Base-by-base conservation (phyloP, 345 rosid genomes). In the Moricandia moricandioides region DNA sequence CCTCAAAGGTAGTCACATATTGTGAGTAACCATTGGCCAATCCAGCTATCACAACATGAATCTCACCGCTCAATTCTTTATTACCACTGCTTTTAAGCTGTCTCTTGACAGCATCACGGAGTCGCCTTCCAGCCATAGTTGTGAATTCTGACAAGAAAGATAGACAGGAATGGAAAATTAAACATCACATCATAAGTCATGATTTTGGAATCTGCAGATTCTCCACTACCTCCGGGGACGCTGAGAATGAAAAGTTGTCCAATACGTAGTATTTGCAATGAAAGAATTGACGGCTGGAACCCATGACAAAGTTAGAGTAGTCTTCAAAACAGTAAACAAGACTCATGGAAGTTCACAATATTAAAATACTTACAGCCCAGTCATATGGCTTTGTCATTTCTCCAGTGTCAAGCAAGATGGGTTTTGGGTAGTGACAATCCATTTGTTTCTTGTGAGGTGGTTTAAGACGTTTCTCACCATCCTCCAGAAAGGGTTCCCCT, bases 71-170 rank as follows among this genome's bases (percentile, higher is more conserved):
- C 59, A 84, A 82, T 68, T 89, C 85, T 63, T 74, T 77, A 56
- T 78, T 71, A 49, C 82, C 84, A 49, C 78, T 79, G 80, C 88
- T 80, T 71, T 83, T 78, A 47, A 96, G 88, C 63, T 90, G 84
- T 1, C 81, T 31, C 83, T 86, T 86, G 73, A 96, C 96, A 67
- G 99, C 94, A 70, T 91, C 91, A n/a, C 98, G 90, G 68, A 96
- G 99, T 33, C 95, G 96, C 84, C 99, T 90, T 78, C 99, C 98
- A 76, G 99, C 92, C 99, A 96, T 96, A 60, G 99, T 91, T 55
- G 99, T 88, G 70, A 92, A 96, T 81, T 96, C 99, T 96, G 86
- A 65, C 51, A 72, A 79, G 66, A 68, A 55, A 62, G 66, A 69
- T 21, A 55, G 49, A 27, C 10, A 14, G 10, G 21, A 65, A 40